Base-by-base conservation (phyloP, 148 eudicot species). In the Linanthus parryae region DNA sequence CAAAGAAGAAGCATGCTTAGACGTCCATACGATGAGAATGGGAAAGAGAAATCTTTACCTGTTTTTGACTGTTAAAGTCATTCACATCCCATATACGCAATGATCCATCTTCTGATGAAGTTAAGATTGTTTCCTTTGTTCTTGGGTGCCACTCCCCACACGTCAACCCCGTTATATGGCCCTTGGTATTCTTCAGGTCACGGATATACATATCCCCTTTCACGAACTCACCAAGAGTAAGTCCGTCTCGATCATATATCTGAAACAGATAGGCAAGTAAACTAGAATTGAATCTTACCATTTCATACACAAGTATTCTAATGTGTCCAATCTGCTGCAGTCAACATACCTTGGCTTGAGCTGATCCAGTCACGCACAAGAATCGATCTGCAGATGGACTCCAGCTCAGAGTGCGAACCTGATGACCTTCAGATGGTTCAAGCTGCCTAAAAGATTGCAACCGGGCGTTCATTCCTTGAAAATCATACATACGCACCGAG, bases 181-280 rank as follows among this genome's bases (percentile, higher is more conserved):
- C 98, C 66, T 91, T 91, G 1, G 98, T 91, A 61, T 91, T 83
- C 84, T 91, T 86, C 24, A 91, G 92, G 63, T 91, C 98, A 73
- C 98, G 88, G 39, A 91, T 91, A 73, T 91, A 91, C 98, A 91
- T 91, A 69, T 91, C 98, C 44, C 98, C 98, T 59, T 84, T 91
- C 15, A 86, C 61, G 62, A 86, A 91, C 77, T 91, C 98, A 2
- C 95, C 98, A 48, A 91, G 76, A 13, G 98, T 91, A 57, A 91
- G 77, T 52, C 98, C 98, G 81, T 91, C 98, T 28, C 98, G 86
- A 43, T 91, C 98, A 64, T 81, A 91, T 37, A 91, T 87, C 98
- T 91, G 66, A 50, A 29, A 69, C 36, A 23, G 24, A 27, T 21
- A 23, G 29, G 18, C 22, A 17, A 18, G 49, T 9, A 24, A 6